Evolutionary conservation across 2,329 filamentous ascomycete species (phyloP).

Genomic region (Graphilbum fragrans): DNA sequence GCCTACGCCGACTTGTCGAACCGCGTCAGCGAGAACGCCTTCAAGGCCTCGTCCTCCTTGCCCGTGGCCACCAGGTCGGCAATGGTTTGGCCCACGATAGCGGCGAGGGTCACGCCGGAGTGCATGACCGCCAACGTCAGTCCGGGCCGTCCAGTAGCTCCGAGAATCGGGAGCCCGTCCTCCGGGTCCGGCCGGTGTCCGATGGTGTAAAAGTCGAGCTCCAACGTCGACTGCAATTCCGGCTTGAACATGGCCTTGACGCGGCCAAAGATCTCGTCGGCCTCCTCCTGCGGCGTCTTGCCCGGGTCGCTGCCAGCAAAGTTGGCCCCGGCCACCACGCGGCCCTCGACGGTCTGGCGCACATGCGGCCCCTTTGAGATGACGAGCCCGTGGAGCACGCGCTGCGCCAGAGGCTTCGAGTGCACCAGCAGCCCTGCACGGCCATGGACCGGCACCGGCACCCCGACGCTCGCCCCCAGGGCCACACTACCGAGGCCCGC

Average conservation of each 20-base stretch:
- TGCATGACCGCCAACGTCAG: constrained; percentile 20
- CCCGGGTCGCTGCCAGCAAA: constrained; percentile 11
- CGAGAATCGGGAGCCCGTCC: constrained; percentile 18
- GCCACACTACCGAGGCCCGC: constrained; percentile 16
- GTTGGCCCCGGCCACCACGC: constrained; percentile 14
- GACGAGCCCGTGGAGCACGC: constrained; percentile 12
- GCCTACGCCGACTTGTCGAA: constrained; percentile 1
- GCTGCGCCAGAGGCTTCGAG: constrained; percentile 12
- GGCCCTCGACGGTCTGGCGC: constrained; percentile 17
- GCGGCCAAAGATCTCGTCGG: constrained; percentile 13
- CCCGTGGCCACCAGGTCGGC: constrained; percentile 2
- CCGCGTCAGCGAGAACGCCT: constrained; percentile 1
- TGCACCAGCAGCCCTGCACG: constrained; percentile 17
- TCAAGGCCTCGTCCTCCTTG: constrained; percentile 2
- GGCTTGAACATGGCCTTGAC: constrained; percentile 11
- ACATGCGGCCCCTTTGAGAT: constrained; percentile 15
- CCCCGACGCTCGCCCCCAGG: constrained; percentile 13
- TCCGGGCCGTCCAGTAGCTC: constrained; percentile 14
- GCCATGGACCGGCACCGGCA: constrained; percentile 13
- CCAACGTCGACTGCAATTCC: constrained; percentile 7
- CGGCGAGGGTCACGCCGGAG: constrained; percentile 16
- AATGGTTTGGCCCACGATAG: constrained; percentile 13
- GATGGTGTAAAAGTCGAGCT: constrained; percentile 17
- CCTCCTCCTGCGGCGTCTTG: constrained; percentile 10
- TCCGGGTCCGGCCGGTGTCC: constrained; percentile 15